Evolutionary conservation across 306 rosid genomes (phyloP).

Genomic region (Lagenaria siceraria): DNA sequence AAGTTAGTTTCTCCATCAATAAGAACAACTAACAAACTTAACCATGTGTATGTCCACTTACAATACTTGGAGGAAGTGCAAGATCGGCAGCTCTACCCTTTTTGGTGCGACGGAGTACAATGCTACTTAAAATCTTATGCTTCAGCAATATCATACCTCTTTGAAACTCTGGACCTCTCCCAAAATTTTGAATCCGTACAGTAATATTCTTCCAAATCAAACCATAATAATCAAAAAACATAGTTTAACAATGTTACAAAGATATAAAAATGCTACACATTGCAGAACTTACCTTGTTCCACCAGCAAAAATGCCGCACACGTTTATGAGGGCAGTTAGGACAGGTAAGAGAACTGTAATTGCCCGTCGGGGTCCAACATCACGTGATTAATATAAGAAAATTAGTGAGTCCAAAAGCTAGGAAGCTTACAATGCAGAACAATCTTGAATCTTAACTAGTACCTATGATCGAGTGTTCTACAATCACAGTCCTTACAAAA

Average conservation of each 20-base stretch:
- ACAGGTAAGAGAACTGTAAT: slow-evolving; percentile 22
- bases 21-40: not conserved
- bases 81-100: slow-evolving; percentile 88
- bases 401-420: not conserved
- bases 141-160: slow-evolving; percentile 80
- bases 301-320: slow-evolving; percentile 90
- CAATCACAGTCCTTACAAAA: slow-evolving; percentile 95
- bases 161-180: slow-evolving; percentile 15
- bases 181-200: slow-evolving; percentile 42
- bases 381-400: not conserved
- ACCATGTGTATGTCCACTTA: slow-evolving; percentile 26
- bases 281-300: slow-evolving; percentile 73
- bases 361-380: not conserved
- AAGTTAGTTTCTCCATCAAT: not conserved
- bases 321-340: slow-evolving; percentile 57
- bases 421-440: not conserved
- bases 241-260: not conserved
- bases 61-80: slow-evolving; percentile 91
- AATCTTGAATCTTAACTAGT: slow-evolving; percentile 12
- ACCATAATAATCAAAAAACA: slow-evolving; percentile 1
- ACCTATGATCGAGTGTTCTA: slow-evolving; percentile 71
- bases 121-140: slow-evolving; percentile 55
- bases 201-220: slow-evolving; percentile 51
- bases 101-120: slow-evolving; percentile 78
- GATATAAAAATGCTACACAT: not conserved